These are phyloP conservation scores for Euphorbia celastroides DNA, from an alignment of 441 rosid species.

Conservation along the genomic window DNA sequence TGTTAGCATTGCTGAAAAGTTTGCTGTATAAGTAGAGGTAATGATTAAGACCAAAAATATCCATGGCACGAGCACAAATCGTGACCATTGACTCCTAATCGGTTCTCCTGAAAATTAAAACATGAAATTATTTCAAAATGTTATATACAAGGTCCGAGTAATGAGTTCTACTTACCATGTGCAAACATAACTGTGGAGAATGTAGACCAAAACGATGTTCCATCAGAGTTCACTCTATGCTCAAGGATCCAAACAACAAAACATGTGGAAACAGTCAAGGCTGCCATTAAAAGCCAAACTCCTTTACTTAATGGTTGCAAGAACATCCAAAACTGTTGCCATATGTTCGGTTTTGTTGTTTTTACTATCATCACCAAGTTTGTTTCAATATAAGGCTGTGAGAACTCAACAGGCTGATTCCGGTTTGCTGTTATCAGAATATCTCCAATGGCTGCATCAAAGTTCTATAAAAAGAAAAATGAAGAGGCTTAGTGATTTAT, in stretches of 20 bases:
- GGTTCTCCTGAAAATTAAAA: conserved; percentile 10
- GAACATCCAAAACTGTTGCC: conserved; percentile 8
- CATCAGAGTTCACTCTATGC: not conserved
- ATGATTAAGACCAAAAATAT: not conserved
- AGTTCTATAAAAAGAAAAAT: too few relatives aligned
- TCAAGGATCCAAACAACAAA: conserved; percentile 1
- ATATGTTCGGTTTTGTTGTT: not conserved
- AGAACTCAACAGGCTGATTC: conserved; percentile 11
- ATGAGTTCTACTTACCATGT: conserved; percentile 2
- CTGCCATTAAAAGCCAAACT: conserved; percentile 17
- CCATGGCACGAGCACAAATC: conserved; percentile 15
- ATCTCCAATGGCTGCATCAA: too few relatives aligned
- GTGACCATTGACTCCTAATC: not conserved
- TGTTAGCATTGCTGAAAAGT: conserved; percentile 2
- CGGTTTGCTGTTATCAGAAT: not conserved
- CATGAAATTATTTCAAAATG: not conserved
- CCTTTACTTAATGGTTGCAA: conserved; percentile 6
- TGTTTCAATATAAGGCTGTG: conserved; percentile 11
- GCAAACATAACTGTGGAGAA: conserved; percentile 11
- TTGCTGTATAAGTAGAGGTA: conserved; percentile 5
- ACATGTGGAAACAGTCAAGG: conserved; percentile 9
- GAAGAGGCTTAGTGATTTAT: too few relatives aligned
- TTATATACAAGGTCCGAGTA: not conserved
- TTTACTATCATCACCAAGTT: conserved; percentile 9
- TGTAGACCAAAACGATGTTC: conserved; percentile 8